phyloP scores from a whole-genome alignment of 2,329 filamentous ascomycete species.

The Paraconiothyrium brasiliense region DNA sequence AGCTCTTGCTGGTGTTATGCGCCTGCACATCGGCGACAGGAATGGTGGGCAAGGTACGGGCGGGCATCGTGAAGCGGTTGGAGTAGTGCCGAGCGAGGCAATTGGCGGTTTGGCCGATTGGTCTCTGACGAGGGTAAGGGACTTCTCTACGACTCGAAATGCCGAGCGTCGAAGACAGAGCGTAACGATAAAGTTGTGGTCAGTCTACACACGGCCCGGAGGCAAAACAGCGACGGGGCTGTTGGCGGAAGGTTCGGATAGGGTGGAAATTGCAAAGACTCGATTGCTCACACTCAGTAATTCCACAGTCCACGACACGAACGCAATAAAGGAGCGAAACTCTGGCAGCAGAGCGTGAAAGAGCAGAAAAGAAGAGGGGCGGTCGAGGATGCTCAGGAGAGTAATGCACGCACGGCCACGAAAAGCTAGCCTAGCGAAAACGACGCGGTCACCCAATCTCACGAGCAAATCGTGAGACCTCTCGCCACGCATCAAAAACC shows the following conservation, averaged over 20 bases:
- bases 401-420: constrained; percentile 9
- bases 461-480: constrained; percentile 23
- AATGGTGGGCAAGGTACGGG: constrained; percentile 83
- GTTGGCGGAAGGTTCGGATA: constrained; percentile 8
- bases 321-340: constrained; percentile 5
- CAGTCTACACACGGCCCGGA: constrained; percentile 7
- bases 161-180: constrained; percentile 9
- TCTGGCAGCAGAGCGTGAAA: not conserved
- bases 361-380: not conserved
- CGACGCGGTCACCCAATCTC: constrained; percentile 15
- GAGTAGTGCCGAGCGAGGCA: not conserved
- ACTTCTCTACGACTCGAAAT: not conserved
- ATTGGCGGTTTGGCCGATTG: not conserved
- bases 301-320: constrained; percentile 4
- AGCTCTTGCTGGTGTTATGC: constrained; percentile 82
- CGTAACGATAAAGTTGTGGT: constrained; percentile 23
- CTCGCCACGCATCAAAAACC: constrained; percentile 18
- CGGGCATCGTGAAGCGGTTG: constrained; percentile 70
- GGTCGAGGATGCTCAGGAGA: constrained; percentile 9
- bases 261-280: not conserved
- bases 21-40: constrained; percentile 80
- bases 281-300: not conserved
- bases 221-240: constrained; percentile 5
- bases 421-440: constrained; percentile 6
- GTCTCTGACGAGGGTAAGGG: not conserved